These are phyloP conservation scores for Conticribra weissflogii DNA, from an alignment of 108 stramenopile genomes.

Conservation along the genomic window DNA sequence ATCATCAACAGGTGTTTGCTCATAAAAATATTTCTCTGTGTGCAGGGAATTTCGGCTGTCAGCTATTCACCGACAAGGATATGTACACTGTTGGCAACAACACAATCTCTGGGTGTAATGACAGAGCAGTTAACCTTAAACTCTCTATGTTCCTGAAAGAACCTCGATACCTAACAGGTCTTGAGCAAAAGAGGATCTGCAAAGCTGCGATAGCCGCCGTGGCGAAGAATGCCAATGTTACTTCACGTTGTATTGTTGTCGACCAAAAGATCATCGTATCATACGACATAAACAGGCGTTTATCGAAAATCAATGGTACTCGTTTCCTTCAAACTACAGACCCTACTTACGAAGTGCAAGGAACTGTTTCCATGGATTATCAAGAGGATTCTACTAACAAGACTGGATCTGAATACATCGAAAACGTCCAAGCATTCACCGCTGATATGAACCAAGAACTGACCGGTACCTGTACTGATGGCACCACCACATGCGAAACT, in stretches of 20 bases:
- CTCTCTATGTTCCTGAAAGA: slow-evolving; percentile 16
- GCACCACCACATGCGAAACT: background rate
- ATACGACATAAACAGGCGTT: background rate
- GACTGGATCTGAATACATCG: background rate
- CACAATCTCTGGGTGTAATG: slow-evolving; percentile 19
- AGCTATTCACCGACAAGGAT: slow-evolving; percentile 18
- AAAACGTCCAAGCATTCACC: background rate
- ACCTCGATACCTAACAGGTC: slow-evolving; percentile 21
- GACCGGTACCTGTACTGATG: background rate
- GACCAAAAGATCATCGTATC: slow-evolving; percentile 24
- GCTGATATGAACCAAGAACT: background rate
- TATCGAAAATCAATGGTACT: background rate
- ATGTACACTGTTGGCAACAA: slow-evolving; percentile 11
- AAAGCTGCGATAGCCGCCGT: slow-evolving; percentile 19
- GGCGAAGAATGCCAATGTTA: slow-evolving; percentile 19
- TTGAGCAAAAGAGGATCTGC: slow-evolving; percentile 20
- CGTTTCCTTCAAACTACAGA: slow-evolving; percentile 4
- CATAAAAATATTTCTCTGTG: too few species aligned
- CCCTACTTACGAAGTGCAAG: background rate
- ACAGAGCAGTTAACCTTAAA: slow-evolving; percentile 4
- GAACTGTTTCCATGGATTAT: slow-evolving; percentile 1
- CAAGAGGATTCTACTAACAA: background rate
- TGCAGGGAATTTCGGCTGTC: slow-evolving; percentile 19
- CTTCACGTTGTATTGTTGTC: slow-evolving; percentile 22
- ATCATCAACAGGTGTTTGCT: too few species aligned